Percentiles rank a stretch among this genome's conserved stretches.
Conservation (phyloP, 2,329 filamentous ascomycete genomes). For the Colletotrichum trifolii region DNA sequence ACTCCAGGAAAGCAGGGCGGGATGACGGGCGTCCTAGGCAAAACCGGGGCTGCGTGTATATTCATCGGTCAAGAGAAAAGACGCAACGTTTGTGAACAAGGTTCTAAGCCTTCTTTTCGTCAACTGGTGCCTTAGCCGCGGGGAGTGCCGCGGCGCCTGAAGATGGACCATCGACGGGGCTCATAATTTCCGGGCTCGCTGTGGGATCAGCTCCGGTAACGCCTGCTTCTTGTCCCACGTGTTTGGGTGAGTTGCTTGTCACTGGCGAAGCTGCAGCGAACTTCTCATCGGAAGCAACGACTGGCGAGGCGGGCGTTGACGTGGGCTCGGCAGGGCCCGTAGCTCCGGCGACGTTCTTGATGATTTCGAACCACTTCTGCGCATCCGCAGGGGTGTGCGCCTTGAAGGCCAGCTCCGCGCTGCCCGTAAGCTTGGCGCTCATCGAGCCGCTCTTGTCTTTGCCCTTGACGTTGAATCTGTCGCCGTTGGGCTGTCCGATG, state of each 20-base stretch:
- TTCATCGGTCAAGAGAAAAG: constrained; percentile 2
- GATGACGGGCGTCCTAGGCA: neutral
- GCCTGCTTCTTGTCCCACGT: constrained; percentile 60
- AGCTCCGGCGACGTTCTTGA: constrained; percentile 69
- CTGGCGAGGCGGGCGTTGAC: constrained; percentile 48
- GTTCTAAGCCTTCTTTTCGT: constrained; percentile 30
- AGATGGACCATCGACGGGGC: constrained; percentile 29
- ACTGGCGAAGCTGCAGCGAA: constrained; percentile 37
- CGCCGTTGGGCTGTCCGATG: constrained; percentile 76
- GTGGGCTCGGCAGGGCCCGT: constrained; percentile 50
- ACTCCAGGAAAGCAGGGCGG: constrained; percentile 21
- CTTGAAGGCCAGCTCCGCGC: constrained; percentile 86
- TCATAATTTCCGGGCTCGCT: constrained; percentile 31
- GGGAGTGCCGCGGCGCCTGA: constrained; percentile 8
- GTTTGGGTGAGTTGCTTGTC: constrained; percentile 38
- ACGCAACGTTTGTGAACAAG: neutral
- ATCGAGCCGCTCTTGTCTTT: constrained; percentile 89
- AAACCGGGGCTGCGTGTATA: constrained; percentile 5
- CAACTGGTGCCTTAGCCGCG: constrained; percentile 20
- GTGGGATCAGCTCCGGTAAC: constrained; percentile 48
- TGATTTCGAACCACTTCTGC: constrained; percentile 84
- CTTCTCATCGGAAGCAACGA: constrained; percentile 43
- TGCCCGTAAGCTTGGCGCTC: constrained; percentile 82
- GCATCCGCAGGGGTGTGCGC: constrained; percentile 84
- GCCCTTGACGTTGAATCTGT: constrained; percentile 95